Conservation (phyloP, 2,329 filamentous ascomycete genomes). For the Neopestalotiopsis sp. region DNA sequence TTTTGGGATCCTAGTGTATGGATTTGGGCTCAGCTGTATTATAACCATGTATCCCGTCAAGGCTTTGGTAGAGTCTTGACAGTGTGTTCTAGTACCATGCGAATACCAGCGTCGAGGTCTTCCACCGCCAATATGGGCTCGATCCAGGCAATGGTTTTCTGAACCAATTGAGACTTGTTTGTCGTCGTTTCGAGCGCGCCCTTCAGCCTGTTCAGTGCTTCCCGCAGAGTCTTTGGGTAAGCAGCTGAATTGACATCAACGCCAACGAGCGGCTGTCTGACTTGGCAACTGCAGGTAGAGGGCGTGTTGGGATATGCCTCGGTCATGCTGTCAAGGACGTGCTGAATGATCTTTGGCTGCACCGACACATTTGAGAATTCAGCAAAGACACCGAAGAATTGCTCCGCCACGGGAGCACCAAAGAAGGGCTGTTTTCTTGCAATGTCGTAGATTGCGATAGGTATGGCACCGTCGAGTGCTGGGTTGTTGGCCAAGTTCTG, state of each 20-base stretch:
- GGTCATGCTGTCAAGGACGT: slow-evolving; percentile 72
- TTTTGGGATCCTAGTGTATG: not conserved
- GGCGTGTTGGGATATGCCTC: slow-evolving; percentile 64
- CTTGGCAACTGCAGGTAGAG: slow-evolving; percentile 71
- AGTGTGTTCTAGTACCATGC: slow-evolving; percentile 61
- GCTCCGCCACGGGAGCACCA: slow-evolving; percentile 67
- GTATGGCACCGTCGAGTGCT: slow-evolving; percentile 90
- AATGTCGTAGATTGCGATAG: slow-evolving; percentile 88
- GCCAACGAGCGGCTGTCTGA: slow-evolving; percentile 73
- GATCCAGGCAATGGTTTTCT: slow-evolving; percentile 61
- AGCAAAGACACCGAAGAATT: slow-evolving; percentile 82
- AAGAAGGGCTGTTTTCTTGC: slow-evolving; percentile 80
- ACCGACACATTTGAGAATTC: slow-evolving; percentile 72
- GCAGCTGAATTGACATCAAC: slow-evolving; percentile 67
- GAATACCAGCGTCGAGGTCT: slow-evolving; percentile 61
- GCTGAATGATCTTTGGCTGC: slow-evolving; percentile 70
- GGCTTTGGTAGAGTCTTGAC: slow-evolving; percentile 32
- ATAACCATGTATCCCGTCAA: slow-evolving; percentile 22
- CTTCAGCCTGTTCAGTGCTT: slow-evolving; percentile 68
- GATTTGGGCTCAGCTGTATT: not conserved
- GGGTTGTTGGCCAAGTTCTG: slow-evolving; percentile 72
- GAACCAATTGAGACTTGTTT: slow-evolving; percentile 51
- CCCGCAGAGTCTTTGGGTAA: slow-evolving; percentile 75
- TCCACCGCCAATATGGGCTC: slow-evolving; percentile 54
- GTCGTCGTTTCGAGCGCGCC: slow-evolving; percentile 50